phyloP scores from a whole-genome alignment of 2,329 filamentous ascomycete species.

The Aulographum hederae region DNA sequence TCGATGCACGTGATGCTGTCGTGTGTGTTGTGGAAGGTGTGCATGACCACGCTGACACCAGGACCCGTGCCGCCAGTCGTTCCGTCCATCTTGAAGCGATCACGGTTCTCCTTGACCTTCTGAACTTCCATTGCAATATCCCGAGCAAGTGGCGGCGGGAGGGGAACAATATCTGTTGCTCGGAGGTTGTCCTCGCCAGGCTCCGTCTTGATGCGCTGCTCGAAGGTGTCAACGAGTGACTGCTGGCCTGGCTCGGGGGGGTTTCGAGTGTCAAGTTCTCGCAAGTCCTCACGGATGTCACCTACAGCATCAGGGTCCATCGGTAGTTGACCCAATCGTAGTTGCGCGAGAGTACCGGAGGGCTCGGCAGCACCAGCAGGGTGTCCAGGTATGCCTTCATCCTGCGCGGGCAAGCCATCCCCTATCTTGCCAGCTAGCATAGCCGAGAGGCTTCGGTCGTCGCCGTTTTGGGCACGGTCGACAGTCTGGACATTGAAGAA shows the following conservation, averaged over 20 bases:
- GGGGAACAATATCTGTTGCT: conserved; percentile 58
- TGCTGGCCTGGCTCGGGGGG: conserved; percentile 52
- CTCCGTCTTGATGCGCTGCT: conserved; percentile 74
- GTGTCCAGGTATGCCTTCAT: conserved; percentile 52
- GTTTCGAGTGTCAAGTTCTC: conserved; percentile 64
- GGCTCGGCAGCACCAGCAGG: conserved; percentile 43
- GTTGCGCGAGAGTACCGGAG: conserved; percentile 38
- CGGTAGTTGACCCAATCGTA: conserved; percentile 66
- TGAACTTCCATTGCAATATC: conserved; percentile 92
- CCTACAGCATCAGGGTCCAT: conserved; percentile 68
- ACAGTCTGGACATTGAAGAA: conserved; percentile 40
- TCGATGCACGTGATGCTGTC: conserved; percentile 88
- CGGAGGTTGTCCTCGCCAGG: conserved; percentile 65
- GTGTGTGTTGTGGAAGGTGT: conserved; percentile 92
- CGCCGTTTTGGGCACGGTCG: conserved; percentile 33
- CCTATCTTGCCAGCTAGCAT: conserved; percentile 37
- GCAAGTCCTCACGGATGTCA: conserved; percentile 73
- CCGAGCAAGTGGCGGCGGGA: conserved; percentile 71
- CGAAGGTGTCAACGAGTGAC: conserved; percentile 74
- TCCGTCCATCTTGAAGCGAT: conserved; percentile 75
- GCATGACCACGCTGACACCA: conserved; percentile 83
- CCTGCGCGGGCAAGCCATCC: conserved; percentile 42
- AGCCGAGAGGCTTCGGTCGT: conserved; percentile 40
- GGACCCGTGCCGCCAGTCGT: conserved; percentile 70
- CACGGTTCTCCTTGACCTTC: conserved; percentile 80